Percentiles rank a stretch among this genome's conserved stretches.
These are phyloP conservation scores for Mentha longifolia DNA, from an alignment of 257 asterid genomes.

Conservation along the genomic window DNA sequence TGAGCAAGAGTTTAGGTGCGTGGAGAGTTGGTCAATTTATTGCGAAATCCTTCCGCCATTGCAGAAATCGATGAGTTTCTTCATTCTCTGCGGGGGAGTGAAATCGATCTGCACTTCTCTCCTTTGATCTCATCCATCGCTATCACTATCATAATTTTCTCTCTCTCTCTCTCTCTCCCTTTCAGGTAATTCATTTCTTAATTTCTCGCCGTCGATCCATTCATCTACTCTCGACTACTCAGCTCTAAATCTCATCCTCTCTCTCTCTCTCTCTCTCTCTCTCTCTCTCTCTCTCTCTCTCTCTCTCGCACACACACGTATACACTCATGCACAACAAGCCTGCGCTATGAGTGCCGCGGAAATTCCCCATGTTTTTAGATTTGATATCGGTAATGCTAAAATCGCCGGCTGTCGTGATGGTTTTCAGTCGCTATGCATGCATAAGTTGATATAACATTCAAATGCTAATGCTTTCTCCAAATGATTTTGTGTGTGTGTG, in stretches of 20 bases:
- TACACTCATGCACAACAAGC: not conserved
- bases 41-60: constrained; percentile 21
- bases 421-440: constrained; percentile 16
- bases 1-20: constrained; percentile 25
- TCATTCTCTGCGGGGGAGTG: constrained; percentile 28
- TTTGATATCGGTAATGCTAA: constrained; percentile 19
- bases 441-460: not conserved
- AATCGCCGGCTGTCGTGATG: not conserved
- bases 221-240: constrained; percentile 29
- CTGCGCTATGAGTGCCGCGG: not conserved
- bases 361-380: constrained; percentile 5
- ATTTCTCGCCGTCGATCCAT: constrained; percentile 35
- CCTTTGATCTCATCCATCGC: constrained; percentile 26
- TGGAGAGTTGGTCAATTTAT: constrained; percentile 9
- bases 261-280: not conserved
- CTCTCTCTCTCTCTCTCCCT: constrained; percentile 32
- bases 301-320: not conserved
- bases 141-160: constrained; percentile 16
- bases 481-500: not conserved
- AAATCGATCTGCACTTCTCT: not conserved
- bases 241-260: constrained; percentile 1
- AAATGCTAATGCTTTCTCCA: constrained; percentile 14
- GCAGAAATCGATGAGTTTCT: constrained; percentile 29
- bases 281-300: not conserved
- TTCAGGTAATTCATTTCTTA: constrained; percentile 28